Base-by-base conservation (phyloP, 140 eudicot species). In the Erigeron philadelphicus region DNA sequence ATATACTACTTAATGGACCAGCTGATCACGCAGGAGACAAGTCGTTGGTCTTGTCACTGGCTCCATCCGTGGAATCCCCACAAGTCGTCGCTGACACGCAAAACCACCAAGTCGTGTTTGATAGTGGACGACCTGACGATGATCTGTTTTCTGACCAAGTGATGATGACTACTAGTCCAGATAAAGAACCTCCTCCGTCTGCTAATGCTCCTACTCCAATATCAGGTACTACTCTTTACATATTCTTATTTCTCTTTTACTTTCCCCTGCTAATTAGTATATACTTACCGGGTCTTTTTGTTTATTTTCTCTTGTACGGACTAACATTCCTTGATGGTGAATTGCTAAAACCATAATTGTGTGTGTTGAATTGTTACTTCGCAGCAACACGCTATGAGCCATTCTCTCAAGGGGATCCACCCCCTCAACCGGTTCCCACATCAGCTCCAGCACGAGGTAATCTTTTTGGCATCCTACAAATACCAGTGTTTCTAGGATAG, bases 51-150 rank as follows among this genome's bases (percentile, higher is more conserved):
- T 57, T 73, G 71, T 79, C 83, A 31, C 73, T 78, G 18, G 80
- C 87, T 3, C 71, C 87, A n/a, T 61, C 76, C 31, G 25, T 21
- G 1, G 55, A 19, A 5, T 10, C 55, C 48, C 35, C 62, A 23
- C n/a, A n/a, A n/a, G 80, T n/a, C 25, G 79, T 21, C 15, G 70
- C 46, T 1, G 74, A 50, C 8, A 80, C 10, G 0, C 1, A n/a
- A 52, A 85, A 80, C 12, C 18, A 67, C 1, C 90, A 87, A 19
- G 75, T 70, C 12, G 84, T 85, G 61, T 90, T 85, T 18, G 97
- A 90, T 62, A 90, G 95, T 57, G 90, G 93, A 2, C 86, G 0
- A 35, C 18, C 79, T 0, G 93, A 85, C 19, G 92, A 90, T 46
- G 92, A 80, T 11, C 19, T 87, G 77, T 87, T 90, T 76, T 83